Evolutionary conservation across 2,329 filamentous ascomycete genomes (phyloP).

Genomic region (Epichloe festucae): DNA sequence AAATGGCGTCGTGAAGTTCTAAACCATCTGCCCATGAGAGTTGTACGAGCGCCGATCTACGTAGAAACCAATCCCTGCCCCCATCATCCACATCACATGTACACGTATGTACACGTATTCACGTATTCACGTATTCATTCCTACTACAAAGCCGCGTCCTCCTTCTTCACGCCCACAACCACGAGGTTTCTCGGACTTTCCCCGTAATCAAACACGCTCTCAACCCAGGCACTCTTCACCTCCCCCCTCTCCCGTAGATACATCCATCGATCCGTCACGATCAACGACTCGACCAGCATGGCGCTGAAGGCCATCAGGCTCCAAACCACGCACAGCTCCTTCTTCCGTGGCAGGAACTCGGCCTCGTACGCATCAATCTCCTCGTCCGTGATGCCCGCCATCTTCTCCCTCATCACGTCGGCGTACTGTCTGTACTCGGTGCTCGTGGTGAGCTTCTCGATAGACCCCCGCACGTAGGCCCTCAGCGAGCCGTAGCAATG

Average conservation of each 20-base stretch:
- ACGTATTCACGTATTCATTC: neutral
- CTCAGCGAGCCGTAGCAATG: slow-evolving; percentile 62
- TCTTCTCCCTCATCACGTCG: slow-evolving; percentile 48
- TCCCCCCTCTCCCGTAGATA: slow-evolving; percentile 68
- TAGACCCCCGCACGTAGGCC: slow-evolving; percentile 67
- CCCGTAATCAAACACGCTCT: slow-evolving; percentile 80
- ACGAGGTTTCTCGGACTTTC: slow-evolving; percentile 84
- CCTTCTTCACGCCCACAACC: slow-evolving; percentile 73
- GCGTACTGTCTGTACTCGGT: slow-evolving; percentile 45
- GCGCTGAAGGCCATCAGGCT: slow-evolving; percentile 94
- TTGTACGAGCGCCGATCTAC: no score
- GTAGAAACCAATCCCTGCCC: no score
- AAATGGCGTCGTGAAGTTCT: no score
- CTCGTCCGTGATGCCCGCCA: slow-evolving; percentile 58
- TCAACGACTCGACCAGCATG: slow-evolving; percentile 74
- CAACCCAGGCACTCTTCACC: slow-evolving; percentile 72
- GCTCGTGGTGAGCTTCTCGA: slow-evolving; percentile 56
- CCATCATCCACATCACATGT: neutral
- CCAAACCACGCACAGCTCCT: slow-evolving; percentile 81
- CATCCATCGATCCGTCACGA: slow-evolving; percentile 81
- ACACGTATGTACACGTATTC: no score
- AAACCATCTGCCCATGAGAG: no score
- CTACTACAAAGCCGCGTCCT: neutral
- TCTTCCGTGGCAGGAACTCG: slow-evolving; percentile 51
- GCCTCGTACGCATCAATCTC: slow-evolving; percentile 61